These are phyloP conservation scores for Furcasterigmium furcatum DNA, from an alignment of 2,329 filamentous ascomycete species.

Conservation along the genomic window DNA sequence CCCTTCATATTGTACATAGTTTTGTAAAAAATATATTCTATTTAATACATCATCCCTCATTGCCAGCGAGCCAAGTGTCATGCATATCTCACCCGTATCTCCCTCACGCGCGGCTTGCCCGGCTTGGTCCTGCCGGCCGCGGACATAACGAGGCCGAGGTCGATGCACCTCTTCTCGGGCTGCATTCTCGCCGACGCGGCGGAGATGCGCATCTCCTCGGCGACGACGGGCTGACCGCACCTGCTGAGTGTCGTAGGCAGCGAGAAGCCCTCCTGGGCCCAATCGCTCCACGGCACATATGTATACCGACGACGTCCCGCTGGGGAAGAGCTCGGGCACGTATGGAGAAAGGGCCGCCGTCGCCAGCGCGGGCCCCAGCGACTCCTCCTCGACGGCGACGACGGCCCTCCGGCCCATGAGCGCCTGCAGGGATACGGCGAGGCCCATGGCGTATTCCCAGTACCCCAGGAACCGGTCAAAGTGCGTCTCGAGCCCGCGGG, in stretches of 20 bases:
- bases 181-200: neutral
- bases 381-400: constrained; percentile 6
- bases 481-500: neutral
- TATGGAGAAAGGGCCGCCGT: too few species aligned
- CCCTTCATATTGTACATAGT: too few species aligned
- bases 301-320: too few species aligned
- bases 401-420: constrained; percentile 6
- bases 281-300: neutral
- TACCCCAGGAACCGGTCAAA: neutral
- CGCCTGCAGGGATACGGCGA: neutral
- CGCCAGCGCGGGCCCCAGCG: neutral
- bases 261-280: neutral
- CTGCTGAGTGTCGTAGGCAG: neutral
- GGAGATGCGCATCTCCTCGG: neutral
- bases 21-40: too few species aligned
- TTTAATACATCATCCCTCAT: too few species aligned
- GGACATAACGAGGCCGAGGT: neutral
- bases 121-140: neutral
- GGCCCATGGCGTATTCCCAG: neutral
- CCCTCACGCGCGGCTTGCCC: neutral
- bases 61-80: too few species aligned
- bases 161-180: neutral
- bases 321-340: neutral
- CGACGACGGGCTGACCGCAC: neutral
- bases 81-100: neutral